Conservation (phyloP, 1,284 basidiomycete genomes). For the Inonotus obliquus region DNA sequence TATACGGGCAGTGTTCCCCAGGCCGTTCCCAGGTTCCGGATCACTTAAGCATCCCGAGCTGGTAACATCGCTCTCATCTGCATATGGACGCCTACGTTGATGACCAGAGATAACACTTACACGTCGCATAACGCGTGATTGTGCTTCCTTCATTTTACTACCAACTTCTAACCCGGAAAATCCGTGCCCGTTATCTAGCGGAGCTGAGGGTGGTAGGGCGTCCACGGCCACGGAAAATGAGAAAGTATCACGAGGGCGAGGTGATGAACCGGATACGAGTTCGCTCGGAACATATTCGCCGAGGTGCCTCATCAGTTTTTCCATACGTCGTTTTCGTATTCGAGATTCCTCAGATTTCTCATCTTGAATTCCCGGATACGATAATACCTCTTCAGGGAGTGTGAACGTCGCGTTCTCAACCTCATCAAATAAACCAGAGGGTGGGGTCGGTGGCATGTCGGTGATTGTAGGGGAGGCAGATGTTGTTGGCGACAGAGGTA, state of each 20-base stretch:
- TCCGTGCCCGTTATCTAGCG: background rate
- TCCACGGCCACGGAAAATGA: background rate
- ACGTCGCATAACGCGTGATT: constrained; percentile 6
- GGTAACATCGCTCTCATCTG: background rate
- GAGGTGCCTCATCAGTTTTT: constrained; percentile 18
- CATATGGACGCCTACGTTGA: background rate
- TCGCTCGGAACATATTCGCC: constrained; percentile 16
- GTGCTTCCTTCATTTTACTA: background rate
- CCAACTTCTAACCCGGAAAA: background rate
- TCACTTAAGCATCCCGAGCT: background rate
- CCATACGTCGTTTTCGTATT: constrained; percentile 15
- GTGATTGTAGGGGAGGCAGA: background rate
- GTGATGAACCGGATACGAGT: constrained; percentile 11
- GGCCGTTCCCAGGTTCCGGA: background rate
- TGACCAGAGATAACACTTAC: constrained; percentile 4
- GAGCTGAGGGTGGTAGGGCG: background rate
- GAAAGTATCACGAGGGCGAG: background rate
- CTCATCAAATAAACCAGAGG: background rate
- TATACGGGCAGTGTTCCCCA: background rate
- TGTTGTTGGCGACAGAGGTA: background rate
- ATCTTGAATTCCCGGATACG: background rate
- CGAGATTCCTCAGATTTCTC: constrained; percentile 3
- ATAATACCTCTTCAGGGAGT: background rate
- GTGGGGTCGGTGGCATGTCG: background rate
- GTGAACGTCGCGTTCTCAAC: background rate